Base-by-base conservation (phyloP, 345 rosid species). In the Lepidium africanum region DNA sequence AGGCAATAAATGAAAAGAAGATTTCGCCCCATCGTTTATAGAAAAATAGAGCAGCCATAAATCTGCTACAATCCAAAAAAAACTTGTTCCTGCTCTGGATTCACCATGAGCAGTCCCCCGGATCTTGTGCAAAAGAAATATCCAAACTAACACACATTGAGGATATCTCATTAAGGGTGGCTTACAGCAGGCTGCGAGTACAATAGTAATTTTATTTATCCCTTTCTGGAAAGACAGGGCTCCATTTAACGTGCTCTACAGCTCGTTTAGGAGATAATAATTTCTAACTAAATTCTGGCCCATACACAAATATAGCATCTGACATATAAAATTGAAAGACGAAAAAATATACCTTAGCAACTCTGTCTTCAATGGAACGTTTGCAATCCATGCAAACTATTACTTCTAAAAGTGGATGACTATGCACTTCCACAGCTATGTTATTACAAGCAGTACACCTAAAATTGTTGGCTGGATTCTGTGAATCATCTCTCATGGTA, bases 351-450 rank as follows among this genome's bases (percentile, higher is more conserved):
- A 94, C 99, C 99, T 86, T 85, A 51, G 75, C 51, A 64, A 81
- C 75, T 81, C 85, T 94, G 35, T 80, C 82, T 77, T 86, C 91
- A 71, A 91, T 63, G 49, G 78, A 77, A 60, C 67, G 60, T 83
- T 89, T 91, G 87, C 99, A 94, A 69, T 82, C 90, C 67, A 69
- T 76, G 89, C 99, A 94, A 69, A 94, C 45, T 66, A 94, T 89
- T 56, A 94, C 99, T 73, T 85, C 81, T 70, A 94, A 66, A 59
- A 87, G 80, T 13, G 97, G 99, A 78, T 94, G 99, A 17, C 84
- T 56, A 59, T 85, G 87, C 76, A 82, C 96, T 82, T 85, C 85
- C 65, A 64, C 70, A 70, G 85, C 78, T 68, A 84, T 58, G 63
- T 84, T 83, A 67, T 81, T 49, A 74, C 99, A 94, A 55, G 86